A percentile compares a stretch with the other conserved stretches of the same genome.
Evolutionary conservation across 2,329 filamentous ascomycete genomes (phyloP).

Genomic region (Periconia sp.): DNA sequence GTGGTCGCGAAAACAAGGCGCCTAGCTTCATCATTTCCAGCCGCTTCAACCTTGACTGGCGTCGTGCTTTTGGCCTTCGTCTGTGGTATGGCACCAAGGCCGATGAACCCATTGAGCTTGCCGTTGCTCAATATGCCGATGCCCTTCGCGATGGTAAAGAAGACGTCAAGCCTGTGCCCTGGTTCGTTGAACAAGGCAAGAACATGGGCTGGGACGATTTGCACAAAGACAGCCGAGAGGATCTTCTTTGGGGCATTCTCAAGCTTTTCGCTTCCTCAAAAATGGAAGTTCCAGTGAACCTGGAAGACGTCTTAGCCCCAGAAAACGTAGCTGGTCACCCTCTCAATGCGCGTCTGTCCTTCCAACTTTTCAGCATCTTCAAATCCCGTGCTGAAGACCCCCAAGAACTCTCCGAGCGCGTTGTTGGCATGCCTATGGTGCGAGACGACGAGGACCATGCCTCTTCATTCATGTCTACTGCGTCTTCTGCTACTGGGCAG

Average conservation of each 20-base stretch:
- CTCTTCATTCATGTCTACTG: constrained; percentile 28
- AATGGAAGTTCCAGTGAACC: constrained; percentile 41
- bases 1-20: constrained; percentile 76
- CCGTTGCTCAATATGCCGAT: constrained; percentile 71
- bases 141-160: constrained; percentile 74
- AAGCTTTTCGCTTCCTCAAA: constrained; percentile 73
- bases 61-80: constrained; percentile 86
- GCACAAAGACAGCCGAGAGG: constrained; percentile 63
- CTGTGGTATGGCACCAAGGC: constrained; percentile 81
- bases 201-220: constrained; percentile 63
- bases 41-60: constrained; percentile 87
- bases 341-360: constrained; percentile 74
- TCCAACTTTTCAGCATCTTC: constrained; percentile 74
- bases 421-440: constrained; percentile 33
- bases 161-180: constrained; percentile 67
- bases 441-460: constrained; percentile 20
- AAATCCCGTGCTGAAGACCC: constrained; percentile 32
- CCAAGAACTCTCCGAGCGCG: constrained; percentile 27
- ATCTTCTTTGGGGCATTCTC: constrained; percentile 84
- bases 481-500: constrained; percentile 23
- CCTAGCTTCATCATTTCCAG: constrained; percentile 80
- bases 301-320: constrained; percentile 74
- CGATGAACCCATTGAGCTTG: constrained; percentile 69
- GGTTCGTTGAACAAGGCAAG: constrained; percentile 65
- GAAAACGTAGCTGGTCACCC: constrained; percentile 75